Conservation (phyloP, 306 rosid species). For the Neltuma alba region DNA sequence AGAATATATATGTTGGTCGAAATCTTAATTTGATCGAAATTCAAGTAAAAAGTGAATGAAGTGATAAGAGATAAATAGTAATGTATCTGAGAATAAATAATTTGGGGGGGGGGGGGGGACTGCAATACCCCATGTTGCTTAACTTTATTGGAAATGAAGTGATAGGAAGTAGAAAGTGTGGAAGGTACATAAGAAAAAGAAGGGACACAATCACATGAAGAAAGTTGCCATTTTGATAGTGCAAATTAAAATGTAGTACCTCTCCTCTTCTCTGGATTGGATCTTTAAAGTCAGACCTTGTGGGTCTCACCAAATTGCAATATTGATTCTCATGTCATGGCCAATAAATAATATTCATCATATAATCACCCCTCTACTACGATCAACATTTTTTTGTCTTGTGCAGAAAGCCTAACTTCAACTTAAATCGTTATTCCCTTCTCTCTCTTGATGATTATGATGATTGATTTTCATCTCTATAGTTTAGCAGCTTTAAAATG, state of each 20-base stretch:
- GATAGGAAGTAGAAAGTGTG: background rate
- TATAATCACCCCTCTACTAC: background rate
- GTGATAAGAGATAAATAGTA: background rate
- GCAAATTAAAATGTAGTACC: background rate
- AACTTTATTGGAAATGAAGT: background rate
- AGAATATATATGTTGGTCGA: too few relatives aligned
- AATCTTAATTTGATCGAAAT: background rate
- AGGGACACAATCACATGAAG: slow-evolving; percentile 9
- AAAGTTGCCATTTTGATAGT: background rate
- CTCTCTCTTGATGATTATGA: background rate
- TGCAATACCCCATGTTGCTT: background rate
- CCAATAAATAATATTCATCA: background rate
- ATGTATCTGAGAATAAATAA: background rate
- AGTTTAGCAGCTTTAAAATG: background rate
- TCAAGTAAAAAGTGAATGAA: background rate
- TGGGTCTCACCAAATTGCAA: background rate
- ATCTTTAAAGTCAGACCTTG: slow-evolving; percentile 7
- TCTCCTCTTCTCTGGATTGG: background rate
- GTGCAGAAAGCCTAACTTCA: background rate
- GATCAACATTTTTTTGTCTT: background rate
- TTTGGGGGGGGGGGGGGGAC: background rate
- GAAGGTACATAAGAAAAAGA: background rate
- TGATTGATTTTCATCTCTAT: background rate
- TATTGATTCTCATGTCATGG: background rate
- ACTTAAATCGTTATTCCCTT: background rate